phyloP scores from a whole-genome alignment of 495 filamentous ascomycete species.

The Sordaria brevicollis region DNA sequence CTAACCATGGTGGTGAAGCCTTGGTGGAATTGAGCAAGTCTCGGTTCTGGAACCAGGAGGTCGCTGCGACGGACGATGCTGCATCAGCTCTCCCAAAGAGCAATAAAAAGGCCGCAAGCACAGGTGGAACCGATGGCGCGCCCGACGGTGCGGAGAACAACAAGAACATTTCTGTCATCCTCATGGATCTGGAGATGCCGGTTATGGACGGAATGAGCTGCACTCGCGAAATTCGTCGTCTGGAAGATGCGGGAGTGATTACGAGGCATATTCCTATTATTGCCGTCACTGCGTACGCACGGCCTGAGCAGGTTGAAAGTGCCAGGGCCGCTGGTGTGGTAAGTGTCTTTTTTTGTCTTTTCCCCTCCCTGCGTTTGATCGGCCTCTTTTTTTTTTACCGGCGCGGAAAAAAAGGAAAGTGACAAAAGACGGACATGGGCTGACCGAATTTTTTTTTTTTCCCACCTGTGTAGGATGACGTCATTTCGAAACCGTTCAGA shows the following conservation, averaged over 20 bases:
- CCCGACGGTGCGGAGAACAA: constrained; percentile 10
- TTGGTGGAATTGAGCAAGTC: constrained; percentile 40
- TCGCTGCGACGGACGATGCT: neutral
- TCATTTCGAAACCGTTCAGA: constrained; percentile 73
- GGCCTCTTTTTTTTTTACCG: constrained; percentile 26
- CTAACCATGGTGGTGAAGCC: constrained; percentile 74
- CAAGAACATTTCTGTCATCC: constrained; percentile 48
- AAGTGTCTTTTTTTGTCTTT: constrained; percentile 11
- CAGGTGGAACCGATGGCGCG: neutral
- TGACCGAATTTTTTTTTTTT: neutral
- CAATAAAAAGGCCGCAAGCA: neutral
- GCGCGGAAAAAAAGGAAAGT: constrained; percentile 9
- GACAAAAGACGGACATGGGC: neutral
- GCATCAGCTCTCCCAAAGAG: neutral
- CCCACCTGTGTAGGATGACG: constrained; percentile 50
- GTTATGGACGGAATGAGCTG: constrained; percentile 79
- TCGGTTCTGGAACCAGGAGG: constrained; percentile 31
- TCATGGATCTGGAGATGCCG: constrained; percentile 86
- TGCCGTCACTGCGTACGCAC: constrained; percentile 70
- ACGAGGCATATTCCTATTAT: constrained; percentile 61
- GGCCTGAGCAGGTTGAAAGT: constrained; percentile 51
- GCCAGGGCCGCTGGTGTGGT: constrained; percentile 44
- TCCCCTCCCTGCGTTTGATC: constrained; percentile 22
- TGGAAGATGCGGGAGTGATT: constrained; percentile 44
- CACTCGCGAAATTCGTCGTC: constrained; percentile 54